phyloP scores from a whole-genome alignment of 495 filamentous ascomycete genomes.

The Tuber aestivum region DNA sequence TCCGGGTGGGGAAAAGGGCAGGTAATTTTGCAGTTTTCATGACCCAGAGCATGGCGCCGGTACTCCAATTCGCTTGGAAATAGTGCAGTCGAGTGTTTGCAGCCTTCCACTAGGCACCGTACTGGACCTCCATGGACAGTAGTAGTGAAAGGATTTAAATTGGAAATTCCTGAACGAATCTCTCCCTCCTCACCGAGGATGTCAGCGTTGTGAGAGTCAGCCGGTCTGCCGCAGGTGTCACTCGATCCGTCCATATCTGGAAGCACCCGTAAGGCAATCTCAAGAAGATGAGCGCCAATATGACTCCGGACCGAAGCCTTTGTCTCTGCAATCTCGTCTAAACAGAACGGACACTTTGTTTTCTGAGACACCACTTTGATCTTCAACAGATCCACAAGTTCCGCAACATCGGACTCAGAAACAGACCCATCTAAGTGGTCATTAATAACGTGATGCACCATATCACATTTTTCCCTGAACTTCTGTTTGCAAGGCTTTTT shows the following conservation, averaged over 20 bases:
- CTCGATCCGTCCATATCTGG: background rate
- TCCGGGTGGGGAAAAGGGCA: too few relatives aligned
- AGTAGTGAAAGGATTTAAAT: too few relatives aligned
- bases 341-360: slow-evolving; percentile 10
- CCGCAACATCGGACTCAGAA: background rate
- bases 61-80: too few relatives aligned
- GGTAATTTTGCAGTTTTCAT: too few relatives aligned
- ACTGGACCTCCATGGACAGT: too few relatives aligned
- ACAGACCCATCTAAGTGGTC: slow-evolving; percentile 7
- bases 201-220: too few relatives aligned
- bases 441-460: slow-evolving; percentile 9
- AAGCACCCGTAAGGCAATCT: slow-evolving; percentile 14
- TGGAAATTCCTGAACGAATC: too few relatives aligned
- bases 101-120: too few relatives aligned
- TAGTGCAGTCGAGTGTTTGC: too few relatives aligned
- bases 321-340: slow-evolving; percentile 1
- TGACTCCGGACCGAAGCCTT: slow-evolving; percentile 1
- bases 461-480: slow-evolving; percentile 6
- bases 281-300: slow-evolving; percentile 17
- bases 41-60: too few relatives aligned
- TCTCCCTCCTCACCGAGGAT: too few relatives aligned
- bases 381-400: slow-evolving; percentile 8
- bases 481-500: slow-evolving; percentile 4
- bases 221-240: background rate
- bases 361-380: background rate